A percentile compares a stretch with the other conserved stretches of the same genome.
Evolutionary conservation across 2,329 filamentous ascomycete species (phyloP).

Genomic region (Colletotrichum orchidophilum): DNA sequence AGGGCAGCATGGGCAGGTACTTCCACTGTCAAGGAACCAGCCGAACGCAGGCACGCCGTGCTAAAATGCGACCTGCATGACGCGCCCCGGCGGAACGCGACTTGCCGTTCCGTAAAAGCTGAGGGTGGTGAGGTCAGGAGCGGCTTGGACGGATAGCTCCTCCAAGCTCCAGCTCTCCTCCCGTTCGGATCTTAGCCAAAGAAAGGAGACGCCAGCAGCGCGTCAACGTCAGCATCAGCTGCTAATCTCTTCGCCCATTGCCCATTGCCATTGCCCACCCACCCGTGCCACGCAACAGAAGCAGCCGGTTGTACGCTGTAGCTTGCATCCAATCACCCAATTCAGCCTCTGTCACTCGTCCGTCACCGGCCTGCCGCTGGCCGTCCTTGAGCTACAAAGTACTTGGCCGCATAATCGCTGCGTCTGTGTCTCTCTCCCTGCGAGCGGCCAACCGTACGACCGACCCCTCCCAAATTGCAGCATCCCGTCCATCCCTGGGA

Average conservation of each 20-base stretch:
- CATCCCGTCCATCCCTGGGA: not conserved
- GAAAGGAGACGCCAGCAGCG: not conserved
- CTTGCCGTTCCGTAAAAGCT: not conserved
- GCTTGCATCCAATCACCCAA: not conserved
- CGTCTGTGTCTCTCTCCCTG: not conserved
- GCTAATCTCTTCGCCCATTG: not conserved
- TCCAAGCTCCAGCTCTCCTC: not conserved
- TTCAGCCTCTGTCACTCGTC: not conserved
- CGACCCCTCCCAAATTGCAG: not conserved
- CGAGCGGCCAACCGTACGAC: not conserved
- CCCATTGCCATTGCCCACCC: not conserved
- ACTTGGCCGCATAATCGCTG: not conserved
- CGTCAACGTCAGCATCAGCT: not conserved
- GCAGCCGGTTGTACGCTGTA: not conserved
- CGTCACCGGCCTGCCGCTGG: not conserved
- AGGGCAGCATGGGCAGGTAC: too few relatives aligned
- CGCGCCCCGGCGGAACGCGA: not conserved
- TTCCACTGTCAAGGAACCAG: not conserved
- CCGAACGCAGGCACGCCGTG: conserved; percentile 2
- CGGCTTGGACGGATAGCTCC: not conserved
- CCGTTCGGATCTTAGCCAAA: not conserved
- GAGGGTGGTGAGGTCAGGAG: not conserved
- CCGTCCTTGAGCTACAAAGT: not conserved
- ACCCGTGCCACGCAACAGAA: too few relatives aligned
- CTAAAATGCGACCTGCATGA: conserved; percentile 11